These are phyloP conservation scores for Cladophialophora carrionii DNA, from an alignment of 2,329 filamentous ascomycete species.

Conservation along the genomic window DNA sequence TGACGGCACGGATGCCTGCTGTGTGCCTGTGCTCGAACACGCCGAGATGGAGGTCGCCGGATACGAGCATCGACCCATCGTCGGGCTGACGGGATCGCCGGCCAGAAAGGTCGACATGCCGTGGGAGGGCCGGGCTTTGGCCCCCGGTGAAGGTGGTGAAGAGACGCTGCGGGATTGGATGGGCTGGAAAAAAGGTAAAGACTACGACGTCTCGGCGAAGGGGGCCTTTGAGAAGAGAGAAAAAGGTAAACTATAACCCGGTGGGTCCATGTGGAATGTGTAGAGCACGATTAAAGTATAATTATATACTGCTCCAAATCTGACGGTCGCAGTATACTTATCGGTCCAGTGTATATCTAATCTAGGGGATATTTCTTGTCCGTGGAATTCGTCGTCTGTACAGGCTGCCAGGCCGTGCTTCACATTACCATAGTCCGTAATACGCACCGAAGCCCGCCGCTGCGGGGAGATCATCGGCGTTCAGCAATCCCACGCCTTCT, in stretches of 20 bases:
- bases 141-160: constrained; percentile 73
- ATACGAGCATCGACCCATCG: constrained; percentile 52
- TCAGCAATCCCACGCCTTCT: constrained; percentile 64
- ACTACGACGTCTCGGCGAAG: constrained; percentile 66
- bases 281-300: background rate
- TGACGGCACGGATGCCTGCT: constrained; percentile 89
- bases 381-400: background rate
- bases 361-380: background rate
- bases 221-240: constrained; percentile 63
- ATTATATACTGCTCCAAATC: background rate
- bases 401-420: background rate
- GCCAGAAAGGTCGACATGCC: constrained; percentile 66
- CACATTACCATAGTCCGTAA: constrained; percentile 30
- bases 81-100: constrained; percentile 67
- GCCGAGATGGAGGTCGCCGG: constrained; percentile 67
- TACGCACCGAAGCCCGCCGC: constrained; percentile 44
- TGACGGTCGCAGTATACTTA: background rate
- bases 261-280: background rate
- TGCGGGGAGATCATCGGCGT: constrained; percentile 65
- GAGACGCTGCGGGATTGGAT: constrained; percentile 71
- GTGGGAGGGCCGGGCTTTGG: constrained; percentile 64
- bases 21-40: constrained; percentile 81
- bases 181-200: constrained; percentile 71
- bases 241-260: constrained; percentile 36
- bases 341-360: background rate